These are phyloP conservation scores for Iris macrosiphon DNA, from an alignment of 106 monocot species.

Conservation along the genomic window DNA sequence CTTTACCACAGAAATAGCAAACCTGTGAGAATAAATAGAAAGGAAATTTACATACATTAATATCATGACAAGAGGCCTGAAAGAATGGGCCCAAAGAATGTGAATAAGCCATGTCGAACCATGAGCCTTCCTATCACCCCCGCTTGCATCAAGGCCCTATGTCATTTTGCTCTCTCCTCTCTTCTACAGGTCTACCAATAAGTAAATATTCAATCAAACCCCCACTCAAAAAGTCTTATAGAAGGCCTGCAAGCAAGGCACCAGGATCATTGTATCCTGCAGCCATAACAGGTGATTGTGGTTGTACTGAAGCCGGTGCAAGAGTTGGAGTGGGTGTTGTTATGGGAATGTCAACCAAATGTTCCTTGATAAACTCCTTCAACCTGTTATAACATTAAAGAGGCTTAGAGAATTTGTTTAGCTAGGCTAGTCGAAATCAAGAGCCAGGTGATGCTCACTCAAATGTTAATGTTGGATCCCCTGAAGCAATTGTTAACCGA, in stretches of 20 bases:
- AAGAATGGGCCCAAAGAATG: slow-evolving; percentile 33
- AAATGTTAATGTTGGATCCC: slow-evolving; percentile 76
- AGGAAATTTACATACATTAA: slow-evolving; percentile 8
- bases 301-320: slow-evolving; percentile 29
- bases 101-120: neutral
- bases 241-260: slow-evolving; percentile 79
- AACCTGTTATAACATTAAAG: slow-evolving; percentile 39
- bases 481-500: slow-evolving; percentile 77
- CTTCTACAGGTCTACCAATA: neutral
- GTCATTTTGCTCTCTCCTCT: neutral
- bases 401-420: slow-evolving; percentile 1
- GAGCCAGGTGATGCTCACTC: slow-evolving; percentile 45
- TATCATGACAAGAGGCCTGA: slow-evolving; percentile 11
- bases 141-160: slow-evolving; percentile 10
- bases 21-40: neutral
- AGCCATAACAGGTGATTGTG: slow-evolving; percentile 29
- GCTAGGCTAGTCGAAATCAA: neutral
- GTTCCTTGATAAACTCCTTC: slow-evolving; percentile 93
- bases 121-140: slow-evolving; percentile 18
- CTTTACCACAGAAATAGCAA: slow-evolving; percentile 4
- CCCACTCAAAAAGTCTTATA: slow-evolving; percentile 30
- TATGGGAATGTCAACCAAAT: slow-evolving; percentile 65
- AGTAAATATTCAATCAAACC: slow-evolving; percentile 3
- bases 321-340: slow-evolving; percentile 14
- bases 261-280: slow-evolving; percentile 66